A percentile compares a stretch with the other conserved stretches of the same genome.
Evolutionary conservation across 1,284 basidiomycete species (phyloP).

Genomic region (Gymnopus androsaceus): DNA sequence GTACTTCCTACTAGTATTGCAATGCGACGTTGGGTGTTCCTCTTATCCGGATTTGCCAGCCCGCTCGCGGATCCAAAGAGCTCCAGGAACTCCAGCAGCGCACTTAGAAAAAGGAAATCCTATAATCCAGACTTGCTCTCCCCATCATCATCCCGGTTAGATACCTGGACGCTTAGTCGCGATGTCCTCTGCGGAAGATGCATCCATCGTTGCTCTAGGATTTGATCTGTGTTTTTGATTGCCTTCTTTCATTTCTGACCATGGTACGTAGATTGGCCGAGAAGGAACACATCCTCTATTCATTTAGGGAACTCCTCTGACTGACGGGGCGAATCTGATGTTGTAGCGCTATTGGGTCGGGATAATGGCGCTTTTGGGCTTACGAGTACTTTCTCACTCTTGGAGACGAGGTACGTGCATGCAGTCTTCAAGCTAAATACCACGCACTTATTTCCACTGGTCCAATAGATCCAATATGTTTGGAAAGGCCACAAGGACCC

Average conservation of each 20-base stretch:
- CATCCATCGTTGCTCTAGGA: neutral
- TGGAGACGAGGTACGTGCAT: constrained; percentile 11
- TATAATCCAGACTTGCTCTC: too few species aligned
- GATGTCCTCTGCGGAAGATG: neutral
- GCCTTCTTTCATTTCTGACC: neutral
- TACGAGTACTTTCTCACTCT: constrained; percentile 17
- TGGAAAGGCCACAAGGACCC: constrained; percentile 11
- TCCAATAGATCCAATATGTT: constrained; percentile 3
- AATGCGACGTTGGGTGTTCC: too few species aligned
- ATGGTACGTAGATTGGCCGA: neutral
- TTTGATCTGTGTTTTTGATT: neutral
- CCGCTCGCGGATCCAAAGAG: too few species aligned
- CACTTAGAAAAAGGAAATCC: too few species aligned
- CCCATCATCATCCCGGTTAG: too few species aligned
- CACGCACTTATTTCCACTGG: neutral
- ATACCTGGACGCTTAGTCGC: too few species aligned
- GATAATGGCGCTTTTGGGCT: constrained; percentile 13
- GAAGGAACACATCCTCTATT: neutral
- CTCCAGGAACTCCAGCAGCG: too few species aligned
- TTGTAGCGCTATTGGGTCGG: constrained; percentile 16
- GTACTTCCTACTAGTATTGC: too few species aligned
- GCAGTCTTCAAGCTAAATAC: too few species aligned
- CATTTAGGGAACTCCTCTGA: neutral
- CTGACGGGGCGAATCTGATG: neutral
- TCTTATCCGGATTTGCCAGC: too few species aligned